These are phyloP conservation scores for Pseudonectria buxi DNA, from an alignment of 2,329 filamentous ascomycete species.

Conservation along the genomic window DNA sequence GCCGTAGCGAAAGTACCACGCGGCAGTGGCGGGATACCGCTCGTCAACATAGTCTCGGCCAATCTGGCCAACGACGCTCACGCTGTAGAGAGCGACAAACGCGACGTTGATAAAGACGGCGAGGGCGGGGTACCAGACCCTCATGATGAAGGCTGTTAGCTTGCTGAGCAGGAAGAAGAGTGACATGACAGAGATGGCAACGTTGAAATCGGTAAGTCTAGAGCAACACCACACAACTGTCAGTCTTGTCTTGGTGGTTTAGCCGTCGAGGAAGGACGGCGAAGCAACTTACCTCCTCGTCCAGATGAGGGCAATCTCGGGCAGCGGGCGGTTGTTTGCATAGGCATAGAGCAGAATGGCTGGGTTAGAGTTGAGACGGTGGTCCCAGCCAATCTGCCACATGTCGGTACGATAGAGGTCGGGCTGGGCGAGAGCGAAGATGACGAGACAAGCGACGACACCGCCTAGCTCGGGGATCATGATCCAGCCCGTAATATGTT, in stretches of 20 bases:
- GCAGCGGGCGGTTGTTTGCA: conserved; percentile 60
- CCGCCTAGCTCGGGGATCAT: conserved; percentile 60
- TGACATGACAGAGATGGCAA: conserved; percentile 67
- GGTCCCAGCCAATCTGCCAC: conserved; percentile 64
- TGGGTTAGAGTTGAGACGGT: conserved; percentile 70
- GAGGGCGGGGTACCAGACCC: conserved; percentile 62
- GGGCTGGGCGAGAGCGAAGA: conserved; percentile 68
- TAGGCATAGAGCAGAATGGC: conserved; percentile 63
- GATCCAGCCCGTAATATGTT: conserved; percentile 53
- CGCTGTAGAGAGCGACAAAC: conserved; percentile 56
- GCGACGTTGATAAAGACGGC: conserved; percentile 50
- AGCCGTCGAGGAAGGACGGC: neutral
- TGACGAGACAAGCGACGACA: conserved; percentile 58
- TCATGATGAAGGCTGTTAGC: conserved; percentile 62
- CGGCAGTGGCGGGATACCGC: conserved; percentile 50
- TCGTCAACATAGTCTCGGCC: conserved; percentile 66
- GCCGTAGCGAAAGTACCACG: conserved; percentile 70
- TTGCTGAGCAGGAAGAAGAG: conserved; percentile 72
- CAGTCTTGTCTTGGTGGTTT: neutral
- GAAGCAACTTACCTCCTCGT: conserved; percentile 55
- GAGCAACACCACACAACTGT: conserved; percentile 5
- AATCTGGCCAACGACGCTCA: conserved; percentile 64
- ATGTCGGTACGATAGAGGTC: conserved; percentile 64
- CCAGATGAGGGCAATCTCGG: conserved; percentile 64
- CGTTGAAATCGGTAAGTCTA: conserved; percentile 69